phyloP scores from a whole-genome alignment of 106 monocot genomes.

The Dendrobium huoshanense region DNA sequence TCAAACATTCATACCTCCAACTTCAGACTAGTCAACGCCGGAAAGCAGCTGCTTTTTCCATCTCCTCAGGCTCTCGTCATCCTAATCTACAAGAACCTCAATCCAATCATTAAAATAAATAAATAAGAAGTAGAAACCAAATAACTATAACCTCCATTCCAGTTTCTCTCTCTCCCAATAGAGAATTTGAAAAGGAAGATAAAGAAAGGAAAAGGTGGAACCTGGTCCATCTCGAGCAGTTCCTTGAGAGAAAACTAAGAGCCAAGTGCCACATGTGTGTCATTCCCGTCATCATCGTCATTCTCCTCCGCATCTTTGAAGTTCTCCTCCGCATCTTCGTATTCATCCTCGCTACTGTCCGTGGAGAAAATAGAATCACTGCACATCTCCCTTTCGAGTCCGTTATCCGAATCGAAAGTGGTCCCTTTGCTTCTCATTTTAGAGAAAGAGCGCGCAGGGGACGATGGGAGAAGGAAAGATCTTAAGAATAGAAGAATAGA shows the following conservation, averaged over 20 bases:
- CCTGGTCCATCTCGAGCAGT: constrained; percentile 60
- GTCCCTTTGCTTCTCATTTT: not conserved
- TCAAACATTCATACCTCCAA: constrained; percentile 46
- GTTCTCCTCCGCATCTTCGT: too few relatives aligned
- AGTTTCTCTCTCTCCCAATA: not conserved
- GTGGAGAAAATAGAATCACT: too few relatives aligned
- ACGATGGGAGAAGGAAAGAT: not conserved
- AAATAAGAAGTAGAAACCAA: not conserved
- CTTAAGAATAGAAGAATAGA: not conserved
- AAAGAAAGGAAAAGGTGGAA: not conserved
- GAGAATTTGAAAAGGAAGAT: too few relatives aligned
- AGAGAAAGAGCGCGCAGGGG: not conserved
- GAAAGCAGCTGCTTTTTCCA: constrained; percentile 34
- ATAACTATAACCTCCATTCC: not conserved
- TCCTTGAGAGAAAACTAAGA: constrained; percentile 60
- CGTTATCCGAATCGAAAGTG: not conserved
- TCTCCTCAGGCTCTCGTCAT: too few relatives aligned
- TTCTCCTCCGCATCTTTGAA: constrained; percentile 24
- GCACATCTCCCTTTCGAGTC: constrained; percentile 11
- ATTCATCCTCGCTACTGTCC: constrained; percentile 31
- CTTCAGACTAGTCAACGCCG: constrained; percentile 55
- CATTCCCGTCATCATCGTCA: constrained; percentile 26
- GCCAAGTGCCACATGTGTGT: constrained; percentile 26
- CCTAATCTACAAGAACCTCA: too few relatives aligned
- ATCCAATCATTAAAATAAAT: not conserved